Conservation (phyloP, 1,284 basidiomycete species). For the Bondarzewia mesenterica region DNA sequence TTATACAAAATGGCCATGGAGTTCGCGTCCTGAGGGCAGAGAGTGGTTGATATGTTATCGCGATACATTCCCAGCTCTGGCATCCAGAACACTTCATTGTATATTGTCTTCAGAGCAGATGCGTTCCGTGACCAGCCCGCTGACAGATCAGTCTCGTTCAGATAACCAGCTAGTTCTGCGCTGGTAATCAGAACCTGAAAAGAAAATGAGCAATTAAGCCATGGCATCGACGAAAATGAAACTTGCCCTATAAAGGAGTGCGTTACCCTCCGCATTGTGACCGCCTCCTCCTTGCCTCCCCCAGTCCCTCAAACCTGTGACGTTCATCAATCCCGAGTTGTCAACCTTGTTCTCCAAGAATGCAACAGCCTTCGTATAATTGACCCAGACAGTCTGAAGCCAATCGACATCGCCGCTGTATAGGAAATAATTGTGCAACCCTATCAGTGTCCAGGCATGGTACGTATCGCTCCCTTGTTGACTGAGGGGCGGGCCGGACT, state of each 20-base stretch:
- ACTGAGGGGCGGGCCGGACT: conserved; percentile 49
- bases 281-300: conserved; percentile 39
- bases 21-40: conserved; percentile 45
- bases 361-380: conserved; percentile 40
- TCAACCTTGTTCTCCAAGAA: conserved; percentile 39
- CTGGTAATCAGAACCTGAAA: conserved; percentile 36
- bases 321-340: conserved; percentile 36
- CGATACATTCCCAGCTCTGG: conserved; percentile 33
- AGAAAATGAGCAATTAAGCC: background rate
- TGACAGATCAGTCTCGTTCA: conserved; percentile 28
- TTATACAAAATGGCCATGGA: conserved; percentile 43
- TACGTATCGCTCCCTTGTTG: conserved; percentile 39
- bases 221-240: background rate
- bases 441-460: conserved; percentile 38
- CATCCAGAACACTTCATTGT: conserved; percentile 38
- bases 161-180: conserved; percentile 34
- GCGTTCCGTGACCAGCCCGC: conserved; percentile 32
- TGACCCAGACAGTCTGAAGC: conserved; percentile 36
- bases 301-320: conserved; percentile 42
- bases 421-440: conserved; percentile 35
- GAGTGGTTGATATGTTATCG: conserved; percentile 34
- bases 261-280: conserved; percentile 41
- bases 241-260: conserved; percentile 34
- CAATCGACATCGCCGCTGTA: conserved; percentile 40
- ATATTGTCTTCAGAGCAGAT: conserved; percentile 31